A percentile compares a stretch with the other conserved stretches of the same genome.
phyloP scores from a whole-genome alignment of 225 moss, liverwort and hornwort genomes.

The Marchantia polymorpha region DNA sequence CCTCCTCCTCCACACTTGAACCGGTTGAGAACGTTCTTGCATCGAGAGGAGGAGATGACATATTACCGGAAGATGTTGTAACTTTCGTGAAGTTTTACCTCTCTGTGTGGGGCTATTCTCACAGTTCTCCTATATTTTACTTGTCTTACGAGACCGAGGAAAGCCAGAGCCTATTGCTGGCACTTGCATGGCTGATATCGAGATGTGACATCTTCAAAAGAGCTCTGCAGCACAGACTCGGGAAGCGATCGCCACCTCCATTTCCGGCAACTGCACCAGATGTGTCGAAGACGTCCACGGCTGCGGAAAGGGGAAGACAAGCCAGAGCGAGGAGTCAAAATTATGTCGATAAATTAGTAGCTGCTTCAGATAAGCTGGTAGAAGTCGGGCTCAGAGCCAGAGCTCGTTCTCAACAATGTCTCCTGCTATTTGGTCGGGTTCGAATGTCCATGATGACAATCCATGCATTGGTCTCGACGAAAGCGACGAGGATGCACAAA shows the following conservation, averaged over 20 bases:
- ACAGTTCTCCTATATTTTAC: constrained; percentile 52
- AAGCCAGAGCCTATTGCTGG: constrained; percentile 56
- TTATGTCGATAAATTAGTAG: constrained; percentile 43
- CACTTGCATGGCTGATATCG: constrained; percentile 64
- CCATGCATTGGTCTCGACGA: constrained; percentile 46
- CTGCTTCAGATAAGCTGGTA: constrained; percentile 33
- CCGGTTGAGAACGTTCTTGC: neutral
- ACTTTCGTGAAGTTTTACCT: constrained; percentile 56
- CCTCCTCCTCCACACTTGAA: too few species aligned
- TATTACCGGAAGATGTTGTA: constrained; percentile 23
- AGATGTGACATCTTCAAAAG: constrained; percentile 41
- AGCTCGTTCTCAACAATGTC: constrained; percentile 49
- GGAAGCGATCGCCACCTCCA: constrained; percentile 13
- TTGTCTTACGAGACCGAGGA: constrained; percentile 27
- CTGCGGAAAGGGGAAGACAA: constrained; percentile 28
- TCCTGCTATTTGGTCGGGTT: constrained; percentile 60
- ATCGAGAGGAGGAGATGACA: constrained; percentile 17
- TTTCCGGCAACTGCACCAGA: constrained; percentile 31
- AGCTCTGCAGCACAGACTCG: constrained; percentile 38
- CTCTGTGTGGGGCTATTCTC: constrained; percentile 67
- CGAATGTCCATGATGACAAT: constrained; percentile 41
- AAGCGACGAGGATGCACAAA: constrained; percentile 47
- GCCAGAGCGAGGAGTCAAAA: constrained; percentile 28
- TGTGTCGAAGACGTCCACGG: constrained; percentile 28
- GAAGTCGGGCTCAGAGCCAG: constrained; percentile 27